phyloP scores from a whole-genome alignment of 441 rosid genomes.

The Croton setiger region DNA sequence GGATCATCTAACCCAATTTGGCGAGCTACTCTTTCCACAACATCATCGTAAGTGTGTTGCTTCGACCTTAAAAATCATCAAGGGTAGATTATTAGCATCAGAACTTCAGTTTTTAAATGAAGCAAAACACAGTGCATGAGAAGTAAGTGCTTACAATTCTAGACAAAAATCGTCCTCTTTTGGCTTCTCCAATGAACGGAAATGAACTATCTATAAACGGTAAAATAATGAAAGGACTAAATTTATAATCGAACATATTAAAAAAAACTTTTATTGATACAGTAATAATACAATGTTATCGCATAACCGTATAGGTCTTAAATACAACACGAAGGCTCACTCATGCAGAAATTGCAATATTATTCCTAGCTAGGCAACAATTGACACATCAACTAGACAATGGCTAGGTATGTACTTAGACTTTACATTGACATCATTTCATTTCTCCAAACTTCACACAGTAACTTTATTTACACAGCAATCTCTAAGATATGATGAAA shows the following conservation, averaged over 20 bases:
- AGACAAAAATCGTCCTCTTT: slow-evolving; percentile 87
- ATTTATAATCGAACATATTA: background rate
- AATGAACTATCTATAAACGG: slow-evolving; percentile 66
- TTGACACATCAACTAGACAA: background rate
- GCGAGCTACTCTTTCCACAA: slow-evolving; percentile 78
- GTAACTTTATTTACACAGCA: background rate
- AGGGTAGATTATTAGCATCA: slow-evolving; percentile 23
- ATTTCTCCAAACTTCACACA: background rate
- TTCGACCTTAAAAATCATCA: slow-evolving; percentile 65
- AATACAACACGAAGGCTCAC: background rate
- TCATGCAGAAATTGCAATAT: background rate
- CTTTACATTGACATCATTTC: background rate
- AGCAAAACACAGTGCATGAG: slow-evolving; percentile 8
- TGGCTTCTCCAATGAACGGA: slow-evolving; percentile 79
- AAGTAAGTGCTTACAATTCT: slow-evolving; percentile 65
- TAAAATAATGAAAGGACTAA: slow-evolving; percentile 17
- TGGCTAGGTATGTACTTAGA: background rate
- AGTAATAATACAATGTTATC: background rate
- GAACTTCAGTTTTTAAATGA: background rate
- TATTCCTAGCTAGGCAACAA: background rate
- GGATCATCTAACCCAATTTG: slow-evolving; percentile 84
- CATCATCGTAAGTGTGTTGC: slow-evolving; percentile 78
- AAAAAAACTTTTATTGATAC: background rate
- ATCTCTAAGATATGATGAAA: background rate
- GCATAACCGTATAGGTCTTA: background rate